Percentiles rank a stretch among this genome's conserved stretches.
Conservation (phyloP, 2,329 filamentous ascomycete genomes). For the Pseudogymnoascus sp. region DNA sequence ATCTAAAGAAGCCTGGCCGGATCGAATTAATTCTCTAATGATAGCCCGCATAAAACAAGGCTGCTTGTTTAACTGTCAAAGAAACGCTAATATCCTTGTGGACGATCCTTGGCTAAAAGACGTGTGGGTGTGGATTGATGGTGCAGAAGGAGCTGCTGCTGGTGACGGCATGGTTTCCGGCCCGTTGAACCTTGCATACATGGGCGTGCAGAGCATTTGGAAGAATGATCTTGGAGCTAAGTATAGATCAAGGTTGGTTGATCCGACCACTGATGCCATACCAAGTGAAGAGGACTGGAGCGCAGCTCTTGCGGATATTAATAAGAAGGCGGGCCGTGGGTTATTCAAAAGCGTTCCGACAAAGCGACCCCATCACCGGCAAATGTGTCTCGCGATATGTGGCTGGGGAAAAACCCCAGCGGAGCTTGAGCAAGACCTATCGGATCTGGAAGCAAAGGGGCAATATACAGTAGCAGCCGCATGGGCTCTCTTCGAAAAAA, state of each 20-base stretch:
- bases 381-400: conserved; percentile 69
- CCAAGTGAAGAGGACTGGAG: conserved; percentile 42
- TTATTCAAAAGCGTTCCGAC: conserved; percentile 58
- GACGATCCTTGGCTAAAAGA: conserved; percentile 71
- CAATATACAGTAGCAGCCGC: conserved; percentile 70
- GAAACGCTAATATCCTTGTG: conserved; percentile 59
- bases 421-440: conserved; percentile 38
- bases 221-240: conserved; percentile 54
- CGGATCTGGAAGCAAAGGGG: conserved; percentile 38
- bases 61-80: conserved; percentile 56
- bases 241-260: conserved; percentile 32
- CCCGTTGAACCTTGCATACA: conserved; percentile 64
- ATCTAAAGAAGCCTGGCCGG: conserved; percentile 45
- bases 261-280: conserved; percentile 29
- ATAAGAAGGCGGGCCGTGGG: conserved; percentile 54
- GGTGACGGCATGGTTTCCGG: conserved; percentile 64
- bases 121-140: conserved; percentile 69
- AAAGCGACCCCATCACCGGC: conserved; percentile 60
- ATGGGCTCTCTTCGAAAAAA: conserved; percentile 65
- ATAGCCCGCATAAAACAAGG: conserved; percentile 53
- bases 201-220: conserved; percentile 70
- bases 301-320: conserved; percentile 55
- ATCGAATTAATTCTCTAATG: conserved; percentile 43
- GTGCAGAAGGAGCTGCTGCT: conserved; percentile 55
- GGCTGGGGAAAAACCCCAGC: conserved; percentile 57